Evolutionary conservation across 345 rosid species (phyloP).

Genomic region (Euclidium syriacum): DNA sequence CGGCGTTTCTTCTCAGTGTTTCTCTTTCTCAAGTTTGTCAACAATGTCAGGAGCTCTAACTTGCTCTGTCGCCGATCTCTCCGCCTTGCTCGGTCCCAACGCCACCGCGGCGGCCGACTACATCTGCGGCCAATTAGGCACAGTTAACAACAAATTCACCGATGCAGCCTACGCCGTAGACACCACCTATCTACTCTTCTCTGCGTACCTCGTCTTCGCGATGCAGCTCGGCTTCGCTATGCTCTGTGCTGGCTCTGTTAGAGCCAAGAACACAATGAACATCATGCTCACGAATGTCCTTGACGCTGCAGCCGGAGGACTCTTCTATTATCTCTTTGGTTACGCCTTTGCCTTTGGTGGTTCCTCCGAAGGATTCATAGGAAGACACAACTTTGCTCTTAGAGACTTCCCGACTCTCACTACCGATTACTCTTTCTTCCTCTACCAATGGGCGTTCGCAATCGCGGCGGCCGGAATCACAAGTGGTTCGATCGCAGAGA

Average conservation of each 20-base stretch:
- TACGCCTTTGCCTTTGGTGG: constrained; percentile 87
- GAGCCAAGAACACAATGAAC: constrained; percentile 92
- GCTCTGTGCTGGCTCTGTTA: constrained; percentile 96
- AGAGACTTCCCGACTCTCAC: constrained; percentile 29
- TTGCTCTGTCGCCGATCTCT: constrained; percentile 46
- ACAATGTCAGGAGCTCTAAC: constrained; percentile 24
- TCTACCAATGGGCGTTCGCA: constrained; percentile 94
- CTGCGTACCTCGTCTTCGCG: constrained; percentile 84
- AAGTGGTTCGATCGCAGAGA: constrained; percentile 87
- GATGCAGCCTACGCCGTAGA: constrained; percentile 68
- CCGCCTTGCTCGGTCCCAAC: constrained; percentile 54
- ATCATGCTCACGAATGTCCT: constrained; percentile 96
- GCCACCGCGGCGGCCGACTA: constrained; percentile 50
- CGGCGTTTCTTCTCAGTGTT: not conserved
- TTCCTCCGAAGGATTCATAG: constrained; percentile 76
- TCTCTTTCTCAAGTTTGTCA: not conserved
- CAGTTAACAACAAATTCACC: constrained; percentile 30
- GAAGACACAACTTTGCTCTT: constrained; percentile 66
- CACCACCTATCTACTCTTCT: constrained; percentile 87
- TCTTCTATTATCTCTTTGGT: constrained; percentile 85
- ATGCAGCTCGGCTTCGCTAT: constrained; percentile 97
- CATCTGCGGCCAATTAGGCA: constrained; percentile 46
- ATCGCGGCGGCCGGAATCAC: constrained; percentile 95
- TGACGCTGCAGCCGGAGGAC: constrained; percentile 85
- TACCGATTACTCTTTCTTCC: constrained; percentile 61